Evolutionary conservation across 129 eudicot genomes (phyloP).

Genomic region (Pulicaria dysenterica): DNA sequence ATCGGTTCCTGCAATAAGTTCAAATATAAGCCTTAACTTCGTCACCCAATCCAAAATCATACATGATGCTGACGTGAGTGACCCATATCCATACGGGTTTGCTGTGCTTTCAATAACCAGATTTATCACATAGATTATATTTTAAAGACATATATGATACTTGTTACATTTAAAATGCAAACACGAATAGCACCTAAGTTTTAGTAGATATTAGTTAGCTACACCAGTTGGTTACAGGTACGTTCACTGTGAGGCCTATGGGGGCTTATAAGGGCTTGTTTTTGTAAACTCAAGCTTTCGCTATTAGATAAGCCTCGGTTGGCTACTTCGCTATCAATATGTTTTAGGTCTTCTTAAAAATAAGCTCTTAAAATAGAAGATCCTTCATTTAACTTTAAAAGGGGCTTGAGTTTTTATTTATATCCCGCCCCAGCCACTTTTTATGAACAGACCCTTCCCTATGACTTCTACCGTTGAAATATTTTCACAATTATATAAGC

Average conservation of each 20-base stretch:
- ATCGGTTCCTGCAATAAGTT: conserved; percentile 67
- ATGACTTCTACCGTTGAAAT: not conserved
- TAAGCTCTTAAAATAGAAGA: no score
- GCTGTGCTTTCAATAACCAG: not conserved
- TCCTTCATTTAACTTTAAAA: no score
- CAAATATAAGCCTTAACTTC: not conserved
- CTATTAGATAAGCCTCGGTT: no score
- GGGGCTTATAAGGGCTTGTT: no score
- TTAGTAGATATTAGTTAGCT: conserved; percentile 1
- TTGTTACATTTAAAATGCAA: not conserved
- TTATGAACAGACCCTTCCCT: no score
- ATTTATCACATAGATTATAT: not conserved
- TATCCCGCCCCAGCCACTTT: no score
- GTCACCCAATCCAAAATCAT: not conserved
- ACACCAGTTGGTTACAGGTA: not conserved
- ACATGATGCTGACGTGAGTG: not conserved
- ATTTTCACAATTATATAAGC: conserved; percentile 13
- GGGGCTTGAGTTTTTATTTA: no score
- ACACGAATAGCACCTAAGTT: not conserved
- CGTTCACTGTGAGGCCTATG: no score
- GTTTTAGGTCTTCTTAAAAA: no score
- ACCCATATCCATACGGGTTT: not conserved
- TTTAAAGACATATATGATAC: not conserved
- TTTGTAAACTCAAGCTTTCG: no score
- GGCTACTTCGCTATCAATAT: no score